Base-by-base conservation (phyloP, 306 rosid genomes). In the Medicago truncatula region DNA sequence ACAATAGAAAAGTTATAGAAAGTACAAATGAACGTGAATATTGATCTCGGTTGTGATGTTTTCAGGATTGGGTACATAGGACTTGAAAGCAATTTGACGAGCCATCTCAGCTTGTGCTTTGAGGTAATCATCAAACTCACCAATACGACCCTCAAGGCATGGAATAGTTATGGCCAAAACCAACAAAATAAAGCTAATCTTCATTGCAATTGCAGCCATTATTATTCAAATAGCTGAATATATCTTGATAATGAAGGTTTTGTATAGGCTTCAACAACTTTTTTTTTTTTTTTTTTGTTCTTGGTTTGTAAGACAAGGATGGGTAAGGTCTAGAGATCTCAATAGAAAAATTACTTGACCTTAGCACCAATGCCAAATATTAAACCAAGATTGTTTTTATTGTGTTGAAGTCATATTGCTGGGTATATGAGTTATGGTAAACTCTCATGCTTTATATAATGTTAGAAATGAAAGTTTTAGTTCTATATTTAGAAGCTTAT, bases 51-150 rank as follows among this genome's bases (percentile, higher is more conserved):
- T 4, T 0, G 99, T 83, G 15, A 89, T 34, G 8, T 80, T 60
- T 59, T 39, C 70, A 17, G 97, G 97, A 63, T 87, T 21, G 0
- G 97, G 83, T 0, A 83, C 82, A 31, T 81, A 95, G 56, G 91
- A 87, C 11, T 74, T 5, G 1, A 80, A 78, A 20, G 89, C 87
- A 8, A 77, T 85, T 16, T 77, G 44, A 11, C 53, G 77, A n/a
- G 97, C 89, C 39, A 52, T 25, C 4, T 47, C n/a, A 0, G 79
- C 82, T 81, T 84, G 82, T 1, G 9, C 36, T 74, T 60, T 20
- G 69, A 81, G 80, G 56, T 8, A 81, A 0, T 87, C 83, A 18
- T 95, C 96, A 23, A 40, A 78, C 38, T 81, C 74, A 5, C 15
- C 90, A 18, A 83, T 73, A n/a, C 79, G 76, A 50, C 88, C 97